A percentile compares a stretch with the other conserved stretches of the same genome.
Conservation (phyloP, 768 basidiomycete species). For the Tylopilus balloui region DNA sequence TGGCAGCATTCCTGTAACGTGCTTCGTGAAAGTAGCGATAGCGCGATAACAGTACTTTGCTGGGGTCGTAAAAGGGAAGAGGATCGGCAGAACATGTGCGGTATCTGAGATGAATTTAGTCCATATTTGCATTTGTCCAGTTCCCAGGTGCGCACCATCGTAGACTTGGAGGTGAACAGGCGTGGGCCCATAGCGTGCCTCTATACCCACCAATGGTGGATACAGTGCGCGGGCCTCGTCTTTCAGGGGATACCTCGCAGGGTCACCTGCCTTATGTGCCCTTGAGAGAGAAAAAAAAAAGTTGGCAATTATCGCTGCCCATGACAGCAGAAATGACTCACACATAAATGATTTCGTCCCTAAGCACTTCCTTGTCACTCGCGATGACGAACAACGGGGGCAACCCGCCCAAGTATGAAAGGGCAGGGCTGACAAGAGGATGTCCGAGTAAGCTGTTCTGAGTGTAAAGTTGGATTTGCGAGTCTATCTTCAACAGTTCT, state of each 20-base stretch:
- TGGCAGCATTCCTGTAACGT: conserved; percentile 50
- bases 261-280: conserved; percentile 90
- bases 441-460: conserved; percentile 73
- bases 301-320: background rate
- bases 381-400: conserved; percentile 83
- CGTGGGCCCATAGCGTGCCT: conserved; percentile 53
- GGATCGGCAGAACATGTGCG: conserved; percentile 67
- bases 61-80: conserved; percentile 73
- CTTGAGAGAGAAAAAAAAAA: conserved; percentile 32
- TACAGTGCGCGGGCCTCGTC: conserved; percentile 48
- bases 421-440: conserved; percentile 77
- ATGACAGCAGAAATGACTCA: conserved; percentile 33
- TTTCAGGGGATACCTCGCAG: conserved; percentile 55
- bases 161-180: conserved; percentile 91
- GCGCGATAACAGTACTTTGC: conserved; percentile 78
- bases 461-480: conserved; percentile 84
- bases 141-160: conserved; percentile 51
- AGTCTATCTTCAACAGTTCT: conserved; percentile 48
- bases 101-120: conserved; percentile 41
- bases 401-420: conserved; percentile 84
- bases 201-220: conserved; percentile 53
- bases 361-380: conserved; percentile 85
- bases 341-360: conserved; percentile 90
- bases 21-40: conserved; percentile 65
- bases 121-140: conserved; percentile 15